Evolutionary conservation across 2,329 filamentous ascomycete species (phyloP).

Genomic region (Penicillium palitans): DNA sequence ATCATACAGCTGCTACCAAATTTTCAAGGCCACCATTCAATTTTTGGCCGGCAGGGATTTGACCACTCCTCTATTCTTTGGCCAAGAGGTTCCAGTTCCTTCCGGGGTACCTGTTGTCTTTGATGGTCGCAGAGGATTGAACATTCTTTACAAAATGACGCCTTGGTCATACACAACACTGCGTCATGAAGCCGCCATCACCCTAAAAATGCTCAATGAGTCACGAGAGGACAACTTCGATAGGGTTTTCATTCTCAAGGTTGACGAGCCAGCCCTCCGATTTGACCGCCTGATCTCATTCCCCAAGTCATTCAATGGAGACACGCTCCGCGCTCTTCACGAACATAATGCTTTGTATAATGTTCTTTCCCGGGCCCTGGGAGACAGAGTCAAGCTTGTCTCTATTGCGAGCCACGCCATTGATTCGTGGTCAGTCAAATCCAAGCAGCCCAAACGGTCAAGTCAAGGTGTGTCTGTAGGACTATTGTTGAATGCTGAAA

Average conservation of each 20-base stretch:
- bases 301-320: slow-evolving; percentile 27
- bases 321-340: slow-evolving; percentile 32
- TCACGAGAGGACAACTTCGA: slow-evolving; percentile 77
- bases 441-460: slow-evolving; percentile 32
- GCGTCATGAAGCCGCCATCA: slow-evolving; percentile 71
- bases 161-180: slow-evolving; percentile 76
- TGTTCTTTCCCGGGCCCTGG: slow-evolving; percentile 69
- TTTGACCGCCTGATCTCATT: slow-evolving; percentile 56
- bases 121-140: slow-evolving; percentile 72
- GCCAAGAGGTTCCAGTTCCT: slow-evolving; percentile 36
- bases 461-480: slow-evolving; percentile 57
- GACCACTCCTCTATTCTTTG: slow-evolving; percentile 61
- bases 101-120: slow-evolving; percentile 69
- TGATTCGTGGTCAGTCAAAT: slow-evolving; percentile 52
- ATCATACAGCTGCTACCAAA: slow-evolving; percentile 84
- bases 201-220: slow-evolving; percentile 73
- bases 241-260: slow-evolving; percentile 71
- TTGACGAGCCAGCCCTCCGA: slow-evolving; percentile 52
- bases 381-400: slow-evolving; percentile 70
- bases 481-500: slow-evolving; percentile 70
- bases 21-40: slow-evolving; percentile 93
- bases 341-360: slow-evolving; percentile 55
- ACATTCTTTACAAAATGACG: slow-evolving; percentile 88
- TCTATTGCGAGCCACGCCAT: slow-evolving; percentile 52
- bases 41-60: slow-evolving; percentile 76